Evolutionary conservation across 768 basidiomycete species (phyloP).

Genomic region (Leucosporidium yakuticum): DNA sequence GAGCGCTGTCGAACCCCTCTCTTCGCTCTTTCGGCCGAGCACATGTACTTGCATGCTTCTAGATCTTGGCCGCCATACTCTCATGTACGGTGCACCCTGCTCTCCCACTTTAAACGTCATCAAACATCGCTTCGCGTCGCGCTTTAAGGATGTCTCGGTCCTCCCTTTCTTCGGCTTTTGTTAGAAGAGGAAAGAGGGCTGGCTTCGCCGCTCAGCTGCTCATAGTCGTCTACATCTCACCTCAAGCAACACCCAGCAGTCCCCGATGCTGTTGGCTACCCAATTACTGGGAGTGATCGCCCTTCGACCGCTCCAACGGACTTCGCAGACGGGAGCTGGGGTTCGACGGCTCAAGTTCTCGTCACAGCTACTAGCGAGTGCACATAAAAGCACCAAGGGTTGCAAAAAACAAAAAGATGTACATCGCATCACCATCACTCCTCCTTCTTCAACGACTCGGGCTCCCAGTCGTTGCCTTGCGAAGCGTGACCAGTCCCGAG

Average conservation of each 20-base stretch:
- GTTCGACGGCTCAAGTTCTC: not conserved
- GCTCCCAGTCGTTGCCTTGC: not conserved
- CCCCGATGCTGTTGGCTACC: not conserved
- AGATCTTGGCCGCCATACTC: too few species aligned
- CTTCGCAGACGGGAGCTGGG: not conserved
- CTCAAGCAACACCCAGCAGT: not conserved
- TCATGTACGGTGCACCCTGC: too few species aligned
- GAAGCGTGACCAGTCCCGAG: conserved; percentile 1
- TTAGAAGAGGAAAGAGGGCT: too few species aligned
- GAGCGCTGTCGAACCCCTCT: not conserved
- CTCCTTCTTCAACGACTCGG: not conserved
- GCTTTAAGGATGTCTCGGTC: too few species aligned
- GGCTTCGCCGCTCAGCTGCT: too few species aligned
- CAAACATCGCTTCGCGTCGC: too few species aligned
- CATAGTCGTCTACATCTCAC: too few species aligned
- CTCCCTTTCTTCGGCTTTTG: too few species aligned
- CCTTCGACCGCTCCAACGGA: not conserved
- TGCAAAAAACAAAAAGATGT: not conserved
- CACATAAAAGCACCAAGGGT: too few species aligned
- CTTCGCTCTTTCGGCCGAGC: not conserved
- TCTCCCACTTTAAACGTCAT: too few species aligned
- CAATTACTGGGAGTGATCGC: not conserved
- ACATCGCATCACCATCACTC: not conserved
- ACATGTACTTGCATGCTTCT: too few species aligned
- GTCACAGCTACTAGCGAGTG: not conserved